Base-by-base conservation (phyloP, 768 basidiomycete genomes). In the Crepidotus variabilis region DNA sequence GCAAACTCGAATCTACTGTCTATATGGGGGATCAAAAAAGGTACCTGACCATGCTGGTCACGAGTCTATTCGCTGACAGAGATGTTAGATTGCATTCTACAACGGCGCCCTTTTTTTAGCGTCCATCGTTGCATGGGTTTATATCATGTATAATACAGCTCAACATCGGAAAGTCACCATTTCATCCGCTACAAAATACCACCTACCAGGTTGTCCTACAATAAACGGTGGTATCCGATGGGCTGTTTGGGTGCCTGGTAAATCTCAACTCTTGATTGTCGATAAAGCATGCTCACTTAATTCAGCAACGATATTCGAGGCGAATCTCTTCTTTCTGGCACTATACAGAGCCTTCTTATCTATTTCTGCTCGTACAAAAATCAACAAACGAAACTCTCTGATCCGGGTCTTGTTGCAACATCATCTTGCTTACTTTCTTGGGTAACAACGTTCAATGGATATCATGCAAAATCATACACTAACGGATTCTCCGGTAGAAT, bases 241-340 rank as follows among this genome's bases (percentile, higher is more conserved):
- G 75, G 72, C 71, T 2, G 70, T 70, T 54, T 78, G 76, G 77
- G 67, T 78, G 11, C 76, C 77, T n/a, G 75, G 75, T 74, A 57
- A 22, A 67, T 54, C 47, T 23, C 35, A 20, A 47, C 6, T n/a
- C 14, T 16, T 5, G 2, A 5, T 43, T 10, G 10, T 18, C n/a
- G 18, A 36, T n/a, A 14, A 11, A 51, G 18, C n/a, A 54, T 14
- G 10, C 47, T 21, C 11, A 13, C 5, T 55, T 20, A 47, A 16
- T 18, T 32, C 51, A 77, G 75, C 75, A 2, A 74, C 72, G 7
- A 58, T 63, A 0, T 80, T 70, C 50, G 78, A 80, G 58, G 67
- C 70, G 2, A 67, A 76, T 34, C 64, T 79, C 0, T 77, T 78
- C 56, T 59, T 60, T 2, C 77, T 71, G 59, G 77, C 72, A 8